phyloP scores from a whole-genome alignment of 78 protist genomes.

The Dictyostelium discoideum region dicty_2.7 NC_007089.4:1249501-1250000 shows the following conservation, averaged over 20 bases:
- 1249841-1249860: not conserved
- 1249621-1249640: not conserved
- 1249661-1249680: not conserved
- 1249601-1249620: not conserved
- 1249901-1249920: not conserved
- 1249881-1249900: conserved; percentile 1
- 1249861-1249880: not conserved
- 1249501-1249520: not conserved
- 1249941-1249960: not conserved
- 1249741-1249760: not conserved
- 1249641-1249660: not conserved
- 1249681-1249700: not conserved
- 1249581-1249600: not conserved
- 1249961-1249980: not conserved
- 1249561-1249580: not conserved
- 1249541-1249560: not conserved
- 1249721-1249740: not conserved
- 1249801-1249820: not conserved
- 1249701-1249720: not conserved
- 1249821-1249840: conserved; percentile 1
- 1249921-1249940: not conserved
- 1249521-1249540: not conserved
- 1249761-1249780: not conserved
- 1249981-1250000: not conserved
- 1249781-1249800: not conserved